phyloP scores from a whole-genome alignment of 2,329 filamentous ascomycete genomes.

The Cordyceps pruinosa region DNA sequence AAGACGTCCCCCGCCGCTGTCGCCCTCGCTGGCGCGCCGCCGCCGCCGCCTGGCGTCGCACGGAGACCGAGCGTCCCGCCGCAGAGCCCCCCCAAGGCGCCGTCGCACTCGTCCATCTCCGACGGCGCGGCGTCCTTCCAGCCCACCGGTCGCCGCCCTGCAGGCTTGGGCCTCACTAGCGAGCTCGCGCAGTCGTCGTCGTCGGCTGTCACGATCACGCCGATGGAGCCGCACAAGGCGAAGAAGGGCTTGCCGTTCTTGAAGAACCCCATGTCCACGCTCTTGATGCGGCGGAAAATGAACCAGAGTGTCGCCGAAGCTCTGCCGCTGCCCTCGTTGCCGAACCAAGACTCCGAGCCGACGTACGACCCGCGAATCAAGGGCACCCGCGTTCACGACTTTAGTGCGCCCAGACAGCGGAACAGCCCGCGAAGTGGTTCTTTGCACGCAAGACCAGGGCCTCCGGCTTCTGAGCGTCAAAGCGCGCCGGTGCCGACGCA shows the following conservation, averaged over 20 bases:
- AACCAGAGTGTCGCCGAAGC: conserved; percentile 36
- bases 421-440: background rate
- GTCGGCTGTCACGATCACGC: background rate
- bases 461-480: background rate
- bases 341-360: conserved; percentile 29
- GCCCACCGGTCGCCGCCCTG: conserved; percentile 3
- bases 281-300: conserved; percentile 44
- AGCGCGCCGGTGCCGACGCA: background rate
- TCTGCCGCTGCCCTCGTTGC: conserved; percentile 26
- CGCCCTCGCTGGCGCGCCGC: background rate
- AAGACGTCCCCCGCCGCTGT: background rate
- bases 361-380: conserved; percentile 50
- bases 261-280: conserved; percentile 44
- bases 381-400: conserved; percentile 52
- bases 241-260: conserved; percentile 43
- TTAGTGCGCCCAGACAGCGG: conserved; percentile 44
- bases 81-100: background rate
- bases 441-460: background rate
- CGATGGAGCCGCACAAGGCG: conserved; percentile 26
- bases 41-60: background rate
- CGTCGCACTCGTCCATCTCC: conserved; percentile 1
- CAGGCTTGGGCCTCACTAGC: background rate
- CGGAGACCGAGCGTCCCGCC: background rate
- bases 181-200: background rate
- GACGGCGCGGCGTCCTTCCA: background rate